Conservation (phyloP, 2,329 filamentous ascomycete genomes). For the Penicillium hesseltinei region DNA sequence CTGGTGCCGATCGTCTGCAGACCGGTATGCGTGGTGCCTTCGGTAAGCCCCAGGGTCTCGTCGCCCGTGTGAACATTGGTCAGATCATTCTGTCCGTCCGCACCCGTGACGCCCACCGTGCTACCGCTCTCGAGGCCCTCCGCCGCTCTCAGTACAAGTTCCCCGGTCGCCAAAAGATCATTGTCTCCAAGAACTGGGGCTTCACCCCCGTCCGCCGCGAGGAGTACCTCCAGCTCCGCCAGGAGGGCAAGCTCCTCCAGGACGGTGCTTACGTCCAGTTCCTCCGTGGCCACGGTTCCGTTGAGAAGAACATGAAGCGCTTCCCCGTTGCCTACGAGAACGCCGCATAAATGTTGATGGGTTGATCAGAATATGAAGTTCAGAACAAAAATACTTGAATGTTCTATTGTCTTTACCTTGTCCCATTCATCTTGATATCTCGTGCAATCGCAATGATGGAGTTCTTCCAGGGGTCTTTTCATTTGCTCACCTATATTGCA, state of each 20-base stretch:
- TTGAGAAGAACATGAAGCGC: conserved; percentile 83
- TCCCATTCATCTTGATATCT: conserved; percentile 23
- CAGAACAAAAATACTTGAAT: conserved; percentile 26
- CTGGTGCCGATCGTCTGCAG: conserved; percentile 99
- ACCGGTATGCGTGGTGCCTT: conserved; percentile 99
- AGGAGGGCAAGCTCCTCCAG: conserved; percentile 87
- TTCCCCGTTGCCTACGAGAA: conserved; percentile 82
- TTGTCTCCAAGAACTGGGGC: conserved; percentile 99
- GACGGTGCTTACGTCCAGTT: conserved; percentile 99
- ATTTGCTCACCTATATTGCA: not conserved
- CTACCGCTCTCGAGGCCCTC: conserved; percentile 94
- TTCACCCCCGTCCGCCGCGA: conserved; percentile 98
- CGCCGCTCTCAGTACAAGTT: conserved; percentile 99
- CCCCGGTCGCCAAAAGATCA: conserved; percentile 99
- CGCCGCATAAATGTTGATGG: conserved; percentile 41
- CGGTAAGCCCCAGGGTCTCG: conserved; percentile 98
- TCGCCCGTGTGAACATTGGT: conserved; percentile 99
- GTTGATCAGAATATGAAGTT: conserved; percentile 30
- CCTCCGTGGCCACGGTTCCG: conserved; percentile 85
- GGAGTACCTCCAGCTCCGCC: conserved; percentile 95
- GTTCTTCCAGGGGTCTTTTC: conserved; percentile 23
- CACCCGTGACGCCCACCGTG: conserved; percentile 92
- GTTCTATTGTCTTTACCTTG: conserved; percentile 22
- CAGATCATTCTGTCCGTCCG: conserved; percentile 98
- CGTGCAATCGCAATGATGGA: conserved; percentile 24